These are phyloP conservation scores for Pelargonium cotyledonis DNA, from an alignment of 441 rosid species.

Conservation along the genomic window DNA sequence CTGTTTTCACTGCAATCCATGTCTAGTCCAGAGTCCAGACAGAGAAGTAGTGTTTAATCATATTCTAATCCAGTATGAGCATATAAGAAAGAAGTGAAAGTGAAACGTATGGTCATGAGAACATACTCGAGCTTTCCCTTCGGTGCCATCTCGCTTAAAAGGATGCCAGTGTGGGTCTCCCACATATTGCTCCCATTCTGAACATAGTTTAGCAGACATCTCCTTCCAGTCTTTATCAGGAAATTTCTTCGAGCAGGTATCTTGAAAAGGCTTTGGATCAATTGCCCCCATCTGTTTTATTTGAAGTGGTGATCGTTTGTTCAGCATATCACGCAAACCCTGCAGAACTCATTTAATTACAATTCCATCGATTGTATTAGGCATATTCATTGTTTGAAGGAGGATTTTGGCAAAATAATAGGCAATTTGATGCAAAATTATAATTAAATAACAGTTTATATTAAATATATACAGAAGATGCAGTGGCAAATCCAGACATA, in stretches of 20 bases:
- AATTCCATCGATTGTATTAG: background rate
- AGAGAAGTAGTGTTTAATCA: no score
- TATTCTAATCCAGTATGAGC: background rate
- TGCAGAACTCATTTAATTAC: constrained; percentile 7
- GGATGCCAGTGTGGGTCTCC: constrained; percentile 22
- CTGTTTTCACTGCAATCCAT: no score
- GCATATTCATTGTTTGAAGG: background rate
- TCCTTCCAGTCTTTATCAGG: constrained; percentile 15
- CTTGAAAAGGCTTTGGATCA: constrained; percentile 24
- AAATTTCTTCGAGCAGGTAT: constrained; percentile 22
- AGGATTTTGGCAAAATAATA: background rate
- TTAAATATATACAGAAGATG: background rate
- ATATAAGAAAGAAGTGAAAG: background rate
- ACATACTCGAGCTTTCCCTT: constrained; percentile 19
- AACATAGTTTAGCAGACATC: constrained; percentile 18
- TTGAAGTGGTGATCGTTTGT: constrained; percentile 13
- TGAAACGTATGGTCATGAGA: background rate
- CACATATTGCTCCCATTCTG: constrained; percentile 19
- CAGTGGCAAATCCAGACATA: background rate
- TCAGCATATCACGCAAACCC: constrained; percentile 29
- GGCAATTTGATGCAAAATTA: background rate
- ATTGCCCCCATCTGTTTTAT: constrained; percentile 34
- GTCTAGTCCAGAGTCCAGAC: no score
- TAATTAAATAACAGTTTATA: background rate
- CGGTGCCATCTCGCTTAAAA: constrained; percentile 6